Evolutionary conservation across 345 rosid species (phyloP).

Genomic region (Diplotaxis tenuifolia): DNA sequence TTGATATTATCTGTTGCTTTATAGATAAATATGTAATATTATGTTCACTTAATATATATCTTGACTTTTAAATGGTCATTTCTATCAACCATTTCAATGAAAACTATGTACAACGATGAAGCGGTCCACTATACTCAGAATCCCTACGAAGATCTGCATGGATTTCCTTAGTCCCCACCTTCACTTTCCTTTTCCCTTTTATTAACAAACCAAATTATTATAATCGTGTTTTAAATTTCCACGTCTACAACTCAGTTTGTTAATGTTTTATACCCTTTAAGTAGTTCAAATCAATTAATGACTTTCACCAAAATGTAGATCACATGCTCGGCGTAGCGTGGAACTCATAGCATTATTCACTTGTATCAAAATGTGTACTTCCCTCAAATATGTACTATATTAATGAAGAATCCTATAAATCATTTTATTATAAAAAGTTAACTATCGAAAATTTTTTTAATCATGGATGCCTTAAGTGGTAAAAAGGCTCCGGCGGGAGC

Average conservation of each 20-base stretch:
- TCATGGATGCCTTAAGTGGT: too few species aligned
- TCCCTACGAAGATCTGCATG: constrained; percentile 37
- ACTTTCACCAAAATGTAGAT: constrained; percentile 9
- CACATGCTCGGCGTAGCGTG: constrained; percentile 16
- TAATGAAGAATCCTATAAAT: background rate
- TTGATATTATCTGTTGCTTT: background rate
- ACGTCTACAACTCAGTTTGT: constrained; percentile 21
- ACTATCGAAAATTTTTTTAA: background rate
- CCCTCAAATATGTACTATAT: background rate
- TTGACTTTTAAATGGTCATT: constrained; percentile 8
- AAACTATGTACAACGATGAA: constrained; percentile 14
- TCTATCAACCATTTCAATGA: constrained; percentile 18
- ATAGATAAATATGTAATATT: background rate
- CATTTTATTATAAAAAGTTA: background rate
- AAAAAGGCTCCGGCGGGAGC: too few species aligned
- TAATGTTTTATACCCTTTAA: background rate
- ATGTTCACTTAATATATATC: background rate
- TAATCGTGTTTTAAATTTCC: constrained; percentile 2
- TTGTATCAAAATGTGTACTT: background rate
- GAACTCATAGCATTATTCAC: background rate
- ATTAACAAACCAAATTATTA: constrained; percentile 22
- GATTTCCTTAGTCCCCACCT: constrained; percentile 34
- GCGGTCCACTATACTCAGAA: constrained; percentile 31
- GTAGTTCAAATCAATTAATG: background rate
- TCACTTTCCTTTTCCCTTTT: constrained; percentile 31